Evolutionary conservation across 176 grass and related monocot species (phyloP), one percentile per base, ranked within the genome.

Genomic region (Dendrocalamus sinicus): DNA sequence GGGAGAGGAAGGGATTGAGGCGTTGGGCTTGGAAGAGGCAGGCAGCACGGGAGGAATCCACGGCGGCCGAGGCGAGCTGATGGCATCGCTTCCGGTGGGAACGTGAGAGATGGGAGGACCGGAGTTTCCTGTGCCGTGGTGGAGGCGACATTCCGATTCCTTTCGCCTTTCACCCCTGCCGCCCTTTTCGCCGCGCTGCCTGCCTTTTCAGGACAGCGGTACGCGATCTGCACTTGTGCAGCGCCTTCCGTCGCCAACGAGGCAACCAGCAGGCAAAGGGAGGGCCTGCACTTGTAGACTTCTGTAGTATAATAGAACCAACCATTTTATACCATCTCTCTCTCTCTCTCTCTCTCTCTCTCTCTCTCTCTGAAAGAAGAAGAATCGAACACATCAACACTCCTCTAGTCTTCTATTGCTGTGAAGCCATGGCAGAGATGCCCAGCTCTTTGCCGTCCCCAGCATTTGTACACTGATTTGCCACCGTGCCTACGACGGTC

Each of bases 1-100:
- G 67, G 72, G 74, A 86, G 87, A 82, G 85, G 37, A 89, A 89
- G 63, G 81, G 59, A 80, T 60, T 60, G 67, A 39, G 26, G 77
- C 45, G 37, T 40, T 15, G 12, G 55, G 28, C 24, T 90, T 72
- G 69, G 73, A 17, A 37, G 66, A 41, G 75, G 86, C 78, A 41
- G 75, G 86, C 78, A 82, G 79, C 85, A 97, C 79, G 89, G 84
- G 92, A 97, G 79, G 94, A 92, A 94, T 94, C 90, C 83, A 84
- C 32, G 48, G 67, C 2, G 52, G 20, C 7, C 22, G 9, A 23
- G 20, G 20, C 22, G 9, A 23, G 37, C 52, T 0, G 28, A 65
- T 20, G 77, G 75, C 41, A 45, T 51, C 3, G 44, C 62, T 67
- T 24, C 32, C 51, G 46, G 43, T n/a, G 41, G 16, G 50, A 55